Percentiles rank a stretch among this genome's conserved stretches.
These are phyloP conservation scores for Mortierella alpina DNA, from an alignment of 192 early-diverging fungal genomes.

Conservation along the genomic window DNA sequence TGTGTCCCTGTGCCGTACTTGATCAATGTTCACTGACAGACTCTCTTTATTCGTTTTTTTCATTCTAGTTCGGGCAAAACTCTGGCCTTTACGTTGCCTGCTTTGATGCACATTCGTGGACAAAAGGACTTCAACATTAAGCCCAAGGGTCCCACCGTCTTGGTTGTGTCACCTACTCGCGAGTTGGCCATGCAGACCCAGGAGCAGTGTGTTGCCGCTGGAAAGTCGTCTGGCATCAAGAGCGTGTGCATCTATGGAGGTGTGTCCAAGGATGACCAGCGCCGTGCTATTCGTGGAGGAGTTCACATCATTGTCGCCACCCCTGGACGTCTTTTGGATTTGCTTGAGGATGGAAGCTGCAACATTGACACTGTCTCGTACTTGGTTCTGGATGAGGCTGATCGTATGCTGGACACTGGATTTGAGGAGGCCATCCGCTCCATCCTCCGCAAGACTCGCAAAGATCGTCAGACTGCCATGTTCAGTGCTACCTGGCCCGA, in stretches of 20 bases:
- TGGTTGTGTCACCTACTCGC: constrained; percentile 94
- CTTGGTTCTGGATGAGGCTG: constrained; percentile 96
- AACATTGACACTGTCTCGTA: constrained; percentile 86
- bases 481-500: constrained; percentile 97
- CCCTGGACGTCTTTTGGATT: constrained; percentile 94
- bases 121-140: constrained; percentile 73
- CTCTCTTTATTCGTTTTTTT: constrained; percentile 34
- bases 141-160: constrained; percentile 76
- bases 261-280: constrained; percentile 80
- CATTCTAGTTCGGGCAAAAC: constrained; percentile 85
- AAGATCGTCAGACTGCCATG: constrained; percentile 91
- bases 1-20: constrained; percentile 6
- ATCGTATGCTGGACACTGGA: constrained; percentile 96
- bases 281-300: constrained; percentile 60
- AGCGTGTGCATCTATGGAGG: constrained; percentile 93
- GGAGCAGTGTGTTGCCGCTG: constrained; percentile 83
- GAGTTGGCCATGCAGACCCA: constrained; percentile 96
- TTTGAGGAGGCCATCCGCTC: constrained; percentile 92
- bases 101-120: constrained; percentile 80
- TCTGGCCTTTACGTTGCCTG: constrained; percentile 93
- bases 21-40: not conserved
- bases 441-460: constrained; percentile 82
- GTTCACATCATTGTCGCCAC: constrained; percentile 91
- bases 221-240: constrained; percentile 67
- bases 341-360: constrained; percentile 83